Evolutionary conservation across 805 yeast species (phyloP).

Genomic region (Barnettozyma californica): DNA sequence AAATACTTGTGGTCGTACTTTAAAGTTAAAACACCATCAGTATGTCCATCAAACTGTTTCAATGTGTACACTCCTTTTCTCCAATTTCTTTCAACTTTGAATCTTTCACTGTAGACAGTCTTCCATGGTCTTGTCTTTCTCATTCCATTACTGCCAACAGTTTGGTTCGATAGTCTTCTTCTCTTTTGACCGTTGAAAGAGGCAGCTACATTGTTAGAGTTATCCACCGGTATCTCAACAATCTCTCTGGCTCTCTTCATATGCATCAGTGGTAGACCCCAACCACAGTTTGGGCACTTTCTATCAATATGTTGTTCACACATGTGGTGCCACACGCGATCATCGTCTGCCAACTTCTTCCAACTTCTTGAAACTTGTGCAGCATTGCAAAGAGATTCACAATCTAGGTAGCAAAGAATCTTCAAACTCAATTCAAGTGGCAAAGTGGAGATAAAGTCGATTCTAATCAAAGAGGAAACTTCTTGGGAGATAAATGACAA

Average conservation of each 20-base stretch:
- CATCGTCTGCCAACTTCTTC: constrained; percentile 91
- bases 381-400: constrained; percentile 88
- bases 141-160: constrained; percentile 15
- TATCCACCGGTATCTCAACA: constrained; percentile 11
- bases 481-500: constrained; percentile 80
- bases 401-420: constrained; percentile 83
- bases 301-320: constrained; percentile 97
- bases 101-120: constrained; percentile 86
- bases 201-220: constrained; percentile 5
- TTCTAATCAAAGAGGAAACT: constrained; percentile 71
- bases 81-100: constrained; percentile 92
- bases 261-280: constrained; percentile 96
- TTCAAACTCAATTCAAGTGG: constrained; percentile 85
- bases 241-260: constrained; percentile 67
- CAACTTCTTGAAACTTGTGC: constrained; percentile 88
- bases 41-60: constrained; percentile 70
- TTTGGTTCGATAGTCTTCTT: constrained; percentile 24
- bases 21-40: constrained; percentile 82
- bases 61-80: constrained; percentile 69
- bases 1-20: constrained; percentile 76
- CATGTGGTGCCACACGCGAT: constrained; percentile 96
- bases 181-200: constrained; percentile 18
- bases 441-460: constrained; percentile 80
- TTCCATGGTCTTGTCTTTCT: constrained; percentile 85
- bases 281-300: constrained; percentile 96